Evolutionary conservation across 352 stramenopile genomes (phyloP).

Genomic region (Pythium brachiatum): DNA sequence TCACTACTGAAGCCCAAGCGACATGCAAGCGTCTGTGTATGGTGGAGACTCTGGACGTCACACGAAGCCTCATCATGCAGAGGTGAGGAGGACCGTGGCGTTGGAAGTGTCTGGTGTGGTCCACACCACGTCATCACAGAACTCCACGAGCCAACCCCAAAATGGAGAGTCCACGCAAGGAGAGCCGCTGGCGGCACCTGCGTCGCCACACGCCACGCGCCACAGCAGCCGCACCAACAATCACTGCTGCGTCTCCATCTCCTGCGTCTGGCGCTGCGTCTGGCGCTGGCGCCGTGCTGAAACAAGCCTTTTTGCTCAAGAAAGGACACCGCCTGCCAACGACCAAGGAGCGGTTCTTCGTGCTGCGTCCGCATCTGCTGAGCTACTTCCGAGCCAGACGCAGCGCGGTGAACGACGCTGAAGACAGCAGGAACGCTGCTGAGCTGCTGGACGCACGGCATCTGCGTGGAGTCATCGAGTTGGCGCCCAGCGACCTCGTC

Average conservation of each 20-base stretch:
- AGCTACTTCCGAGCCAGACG: slow-evolving; percentile 26
- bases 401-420: neutral
- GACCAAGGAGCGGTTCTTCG: slow-evolving; percentile 30
- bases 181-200: slow-evolving; percentile 24
- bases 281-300: slow-evolving; percentile 12
- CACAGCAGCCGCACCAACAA: no score
- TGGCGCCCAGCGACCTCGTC: slow-evolving; percentile 33
- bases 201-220: slow-evolving; percentile 12
- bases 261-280: neutral
- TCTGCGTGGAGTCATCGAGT: slow-evolving; percentile 36
- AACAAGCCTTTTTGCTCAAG: slow-evolving; percentile 25
- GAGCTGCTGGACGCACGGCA: slow-evolving; percentile 3
- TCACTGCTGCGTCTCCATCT: neutral
- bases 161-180: slow-evolving; percentile 6
- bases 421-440: neutral
- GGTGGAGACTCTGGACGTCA: no score
- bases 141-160: neutral
- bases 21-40: no score
- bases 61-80: no score
- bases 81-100: no score
- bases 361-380: slow-evolving; percentile 21
- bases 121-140: slow-evolving; percentile 8
- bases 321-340: slow-evolving; percentile 31
- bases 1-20: no score
- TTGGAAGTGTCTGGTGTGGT: no score